Base-by-base conservation (phyloP, 2,329 filamentous ascomycete species). In the Exophiala spinifera region DNA sequence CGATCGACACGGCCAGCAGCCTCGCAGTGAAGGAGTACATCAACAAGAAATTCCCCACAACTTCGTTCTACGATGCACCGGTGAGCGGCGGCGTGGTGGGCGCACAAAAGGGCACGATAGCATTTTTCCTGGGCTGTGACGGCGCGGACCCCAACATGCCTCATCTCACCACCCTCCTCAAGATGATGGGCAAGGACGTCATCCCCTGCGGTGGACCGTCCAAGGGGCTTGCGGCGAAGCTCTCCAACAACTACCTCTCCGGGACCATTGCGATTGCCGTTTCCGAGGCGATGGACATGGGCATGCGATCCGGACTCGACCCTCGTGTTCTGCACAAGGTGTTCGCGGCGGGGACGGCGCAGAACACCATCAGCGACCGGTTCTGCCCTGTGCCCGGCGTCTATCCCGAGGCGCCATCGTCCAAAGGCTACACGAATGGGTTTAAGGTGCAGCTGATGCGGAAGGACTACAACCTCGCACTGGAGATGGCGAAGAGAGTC, bases 221-320 rank as follows among this genome's bases (percentile, higher is more conserved):
- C 0, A 71, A 83, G 0, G 81, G 82, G 0, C 73, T 85, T 2
- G 76, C 79, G 0, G 80, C 81, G 0, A 85, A 84, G 66, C 68
- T 84, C 4, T 81, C 76, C 51, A 85, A 85, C 63, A 85, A 85
- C 61, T 85, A 85, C 65, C 73, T 79, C 46, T 81, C 77, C 0
- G 80, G 79, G 1, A 69, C 83, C 19, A 83, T 84, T 53, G 77
- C 80, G 4, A 81, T 85, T 49, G 81, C 80, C 0, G 75, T 72
- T 40, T 74, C 78, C 0, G 82, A 85, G 64, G 79, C 80, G 1
- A 78, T 84, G 71, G 77, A 83, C 55, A 80, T 85, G 66, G 81
- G 80, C 0, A 84, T 85, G 71, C 69, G 73, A 1, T 74, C 77
- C 4, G 81, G 82, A 0, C 69, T 85, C 51, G 79, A 83, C 56